Conservation (phyloP, 1,284 basidiomycete genomes). For the Apiotrichum montevideense region DNA sequence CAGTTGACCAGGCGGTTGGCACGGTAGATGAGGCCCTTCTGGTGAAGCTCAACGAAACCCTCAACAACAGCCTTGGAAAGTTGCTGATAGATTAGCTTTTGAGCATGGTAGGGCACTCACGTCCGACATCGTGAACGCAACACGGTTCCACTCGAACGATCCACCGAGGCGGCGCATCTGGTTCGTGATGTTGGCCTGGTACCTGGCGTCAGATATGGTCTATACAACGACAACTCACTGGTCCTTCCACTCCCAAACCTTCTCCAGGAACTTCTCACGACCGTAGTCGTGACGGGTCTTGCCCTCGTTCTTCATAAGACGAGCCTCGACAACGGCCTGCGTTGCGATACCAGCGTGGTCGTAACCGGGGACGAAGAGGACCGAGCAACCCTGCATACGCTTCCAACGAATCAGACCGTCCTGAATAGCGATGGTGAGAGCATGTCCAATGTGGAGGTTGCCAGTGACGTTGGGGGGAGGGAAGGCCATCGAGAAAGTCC, state of each 20-base stretch:
- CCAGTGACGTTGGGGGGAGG: slow-evolving; percentile 99
- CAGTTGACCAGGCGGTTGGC: slow-evolving; percentile 98
- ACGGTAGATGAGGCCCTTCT: slow-evolving; percentile 90
- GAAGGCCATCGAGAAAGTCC: slow-evolving; percentile 77
- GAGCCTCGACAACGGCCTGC: slow-evolving; percentile 94
- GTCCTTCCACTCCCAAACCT: slow-evolving; percentile 95
- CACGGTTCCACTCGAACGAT: slow-evolving; percentile 88
- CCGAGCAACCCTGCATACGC: slow-evolving; percentile 91
- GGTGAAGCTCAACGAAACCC: slow-evolving; percentile 84
- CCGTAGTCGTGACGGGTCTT: slow-evolving; percentile 89
- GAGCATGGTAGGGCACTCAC: slow-evolving; percentile 48
- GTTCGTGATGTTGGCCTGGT: slow-evolving; percentile 82
- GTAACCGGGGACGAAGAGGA: slow-evolving; percentile 87
- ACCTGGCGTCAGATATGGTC: slow-evolving; percentile 41
- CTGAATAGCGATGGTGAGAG: slow-evolving; percentile 86
- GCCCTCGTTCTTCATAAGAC: slow-evolving; percentile 75
- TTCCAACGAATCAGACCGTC: slow-evolving; percentile 88
- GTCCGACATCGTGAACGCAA: slow-evolving; percentile 93
- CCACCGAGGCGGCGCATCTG: slow-evolving; percentile 87
- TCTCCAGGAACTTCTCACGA: slow-evolving; percentile 83
- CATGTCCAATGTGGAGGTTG: slow-evolving; percentile 93
- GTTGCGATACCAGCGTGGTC: slow-evolving; percentile 99
- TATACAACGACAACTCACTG: slow-evolving; percentile 56
- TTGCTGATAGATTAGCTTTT: slow-evolving; percentile 48
- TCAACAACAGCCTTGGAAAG: slow-evolving; percentile 85